These are phyloP conservation scores for Phialemonium atrogriseum DNA, from an alignment of 2,329 filamentous ascomycete species.

Conservation along the genomic window DNA sequence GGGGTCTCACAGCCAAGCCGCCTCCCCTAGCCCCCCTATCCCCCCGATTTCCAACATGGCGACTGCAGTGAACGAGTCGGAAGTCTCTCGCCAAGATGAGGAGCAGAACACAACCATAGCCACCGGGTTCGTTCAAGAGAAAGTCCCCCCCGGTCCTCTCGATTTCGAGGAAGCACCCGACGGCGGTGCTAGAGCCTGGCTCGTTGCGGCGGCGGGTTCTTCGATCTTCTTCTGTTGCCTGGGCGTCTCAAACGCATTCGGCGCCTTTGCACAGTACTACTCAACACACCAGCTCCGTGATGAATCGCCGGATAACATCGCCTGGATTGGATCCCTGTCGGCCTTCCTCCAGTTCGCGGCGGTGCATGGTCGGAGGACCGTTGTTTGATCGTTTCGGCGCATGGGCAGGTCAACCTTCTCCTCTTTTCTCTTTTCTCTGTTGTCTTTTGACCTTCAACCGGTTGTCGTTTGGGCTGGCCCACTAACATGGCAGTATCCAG, in stretches of 20 bases:
- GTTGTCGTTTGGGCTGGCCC: background rate
- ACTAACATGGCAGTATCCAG: slow-evolving; percentile 10
- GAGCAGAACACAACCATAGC: too few species aligned
- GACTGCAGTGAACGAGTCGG: too few species aligned
- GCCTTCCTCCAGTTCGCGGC: slow-evolving; percentile 26
- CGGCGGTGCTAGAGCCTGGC: slow-evolving; percentile 22
- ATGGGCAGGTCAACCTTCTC: slow-evolving; percentile 3
- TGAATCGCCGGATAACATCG: slow-evolving; percentile 22
- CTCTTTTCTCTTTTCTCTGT: background rate
- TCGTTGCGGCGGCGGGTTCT: slow-evolving; percentile 26
- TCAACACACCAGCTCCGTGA: slow-evolving; percentile 23
- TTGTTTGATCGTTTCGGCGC: slow-evolving; percentile 33
- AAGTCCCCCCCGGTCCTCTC: background rate
- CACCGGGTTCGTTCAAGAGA: slow-evolving; percentile 1
- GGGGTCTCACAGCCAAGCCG: too few species aligned
- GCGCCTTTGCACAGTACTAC: slow-evolving; percentile 36
- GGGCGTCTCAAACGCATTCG: slow-evolving; percentile 35
- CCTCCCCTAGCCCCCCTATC: too few species aligned
- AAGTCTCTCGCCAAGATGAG: too few species aligned
- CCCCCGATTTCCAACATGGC: too few species aligned
- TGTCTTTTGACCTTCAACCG: too few species aligned
- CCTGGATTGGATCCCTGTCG: slow-evolving; percentile 33
- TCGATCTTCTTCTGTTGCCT: slow-evolving; percentile 29
- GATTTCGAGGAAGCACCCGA: slow-evolving; percentile 8
- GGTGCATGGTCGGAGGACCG: slow-evolving; percentile 26